A percentile compares a stretch with the other conserved stretches of the same genome.
Conservation (phyloP, 2,329 filamentous ascomycete species). For the Fusarium sp. region DNA sequence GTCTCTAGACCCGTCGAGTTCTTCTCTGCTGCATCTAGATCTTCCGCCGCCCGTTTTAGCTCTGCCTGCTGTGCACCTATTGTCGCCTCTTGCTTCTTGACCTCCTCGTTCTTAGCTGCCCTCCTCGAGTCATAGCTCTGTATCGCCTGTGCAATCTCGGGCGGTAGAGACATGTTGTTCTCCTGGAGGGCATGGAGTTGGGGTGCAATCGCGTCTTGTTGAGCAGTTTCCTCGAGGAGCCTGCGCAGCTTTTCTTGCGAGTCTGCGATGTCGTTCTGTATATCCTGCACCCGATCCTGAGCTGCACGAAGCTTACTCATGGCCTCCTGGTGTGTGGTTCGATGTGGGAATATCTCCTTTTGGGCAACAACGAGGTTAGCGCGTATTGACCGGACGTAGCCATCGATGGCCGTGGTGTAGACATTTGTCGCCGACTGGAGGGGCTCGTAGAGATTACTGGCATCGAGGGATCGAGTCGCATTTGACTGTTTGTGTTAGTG, state of each 20-base stretch:
- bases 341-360: constrained; percentile 45
- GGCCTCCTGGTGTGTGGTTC: constrained; percentile 41
- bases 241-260: constrained; percentile 30
- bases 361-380: constrained; percentile 38
- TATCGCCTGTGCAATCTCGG: constrained; percentile 44
- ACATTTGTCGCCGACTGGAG: constrained; percentile 37
- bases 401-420: constrained; percentile 38
- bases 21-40: constrained; percentile 35
- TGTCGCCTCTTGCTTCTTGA: constrained; percentile 38
- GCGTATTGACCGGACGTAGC: constrained; percentile 39
- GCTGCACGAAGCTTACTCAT: constrained; percentile 35
- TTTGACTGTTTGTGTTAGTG: constrained; percentile 21
- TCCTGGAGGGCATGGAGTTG: constrained; percentile 44
- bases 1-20: constrained; percentile 33
- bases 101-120: constrained; percentile 43
- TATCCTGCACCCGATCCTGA: constrained; percentile 33
- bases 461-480: constrained; percentile 35
- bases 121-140: constrained; percentile 40
- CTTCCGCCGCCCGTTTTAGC: constrained; percentile 29
- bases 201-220: constrained; percentile 40
- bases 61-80: constrained; percentile 36
- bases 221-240: constrained; percentile 40
- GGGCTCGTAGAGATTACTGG: constrained; percentile 36
- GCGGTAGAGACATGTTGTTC: constrained; percentile 42
- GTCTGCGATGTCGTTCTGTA: constrained; percentile 37